A percentile compares a stretch with the other conserved stretches of the same genome.
phyloP scores from a whole-genome alignment of 2,329 filamentous ascomycete genomes.

The Lachnellula hyalina region DNA sequence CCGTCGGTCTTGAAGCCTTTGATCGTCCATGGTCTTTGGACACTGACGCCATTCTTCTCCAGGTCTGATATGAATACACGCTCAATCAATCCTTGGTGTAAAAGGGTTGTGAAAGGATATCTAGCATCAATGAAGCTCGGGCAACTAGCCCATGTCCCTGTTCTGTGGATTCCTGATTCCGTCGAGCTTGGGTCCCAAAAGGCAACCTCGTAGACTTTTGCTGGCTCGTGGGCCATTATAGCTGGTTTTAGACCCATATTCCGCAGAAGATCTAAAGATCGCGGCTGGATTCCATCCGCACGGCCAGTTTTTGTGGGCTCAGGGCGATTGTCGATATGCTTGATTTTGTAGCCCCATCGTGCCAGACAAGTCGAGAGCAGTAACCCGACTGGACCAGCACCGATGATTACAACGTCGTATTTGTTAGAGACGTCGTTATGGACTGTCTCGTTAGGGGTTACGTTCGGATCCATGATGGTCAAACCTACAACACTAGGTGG shows the following conservation, averaged over 20 bases:
- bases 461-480: not conserved
- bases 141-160: conserved; percentile 79
- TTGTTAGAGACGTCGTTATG: conserved; percentile 12
- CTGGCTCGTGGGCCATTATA: conserved; percentile 83
- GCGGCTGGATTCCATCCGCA: conserved; percentile 87
- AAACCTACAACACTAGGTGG: too few species aligned
- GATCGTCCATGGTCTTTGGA: conserved; percentile 63
- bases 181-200: conserved; percentile 63
- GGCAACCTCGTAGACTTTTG: conserved; percentile 74
- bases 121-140: conserved; percentile 74
- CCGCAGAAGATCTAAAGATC: conserved; percentile 77
- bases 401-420: conserved; percentile 74
- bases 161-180: conserved; percentile 55
- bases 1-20: conserved; percentile 55
- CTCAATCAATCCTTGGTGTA: conserved; percentile 70
- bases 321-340: conserved; percentile 86
- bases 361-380: conserved; percentile 83
- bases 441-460: not conserved
- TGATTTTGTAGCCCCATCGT: conserved; percentile 91
- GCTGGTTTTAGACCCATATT: conserved; percentile 86
- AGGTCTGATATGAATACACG: conserved; percentile 64
- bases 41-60: conserved; percentile 51
- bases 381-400: conserved; percentile 82
- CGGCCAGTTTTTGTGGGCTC: conserved; percentile 82
- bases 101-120: conserved; percentile 64